Conservation (phyloP, 2,329 filamentous ascomycete species). For the Didymella lethalis region DNA sequence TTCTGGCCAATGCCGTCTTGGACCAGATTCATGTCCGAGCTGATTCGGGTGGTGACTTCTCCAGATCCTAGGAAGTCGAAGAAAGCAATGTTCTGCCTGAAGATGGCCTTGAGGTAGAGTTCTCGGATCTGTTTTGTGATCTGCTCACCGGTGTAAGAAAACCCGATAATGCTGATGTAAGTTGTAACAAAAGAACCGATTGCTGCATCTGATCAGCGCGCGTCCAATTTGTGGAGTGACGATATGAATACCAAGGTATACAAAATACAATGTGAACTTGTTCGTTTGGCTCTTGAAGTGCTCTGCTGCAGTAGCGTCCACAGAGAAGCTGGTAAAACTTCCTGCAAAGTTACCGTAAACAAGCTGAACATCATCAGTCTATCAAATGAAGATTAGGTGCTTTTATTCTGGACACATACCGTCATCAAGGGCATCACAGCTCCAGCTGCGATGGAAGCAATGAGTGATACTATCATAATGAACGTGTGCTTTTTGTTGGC, state of each 20-base stretch:
- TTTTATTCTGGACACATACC: slow-evolving; percentile 30
- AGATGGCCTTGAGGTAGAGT: slow-evolving; percentile 70
- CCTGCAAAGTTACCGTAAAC: slow-evolving; percentile 52
- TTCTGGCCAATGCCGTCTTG: slow-evolving; percentile 79
- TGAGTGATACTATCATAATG: slow-evolving; percentile 60
- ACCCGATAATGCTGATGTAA: slow-evolving; percentile 77
- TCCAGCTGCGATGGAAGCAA: slow-evolving; percentile 75
- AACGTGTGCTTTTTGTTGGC: slow-evolving; percentile 51
- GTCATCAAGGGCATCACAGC: slow-evolving; percentile 80
- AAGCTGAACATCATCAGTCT: slow-evolving; percentile 29
- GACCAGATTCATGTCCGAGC: slow-evolving; percentile 90
- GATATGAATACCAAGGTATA: slow-evolving; percentile 46
- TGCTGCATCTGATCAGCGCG: slow-evolving; percentile 24
- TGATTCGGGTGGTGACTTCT: slow-evolving; percentile 95
- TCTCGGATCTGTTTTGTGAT: slow-evolving; percentile 56
- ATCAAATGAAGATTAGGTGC: not conserved
- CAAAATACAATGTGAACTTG: slow-evolving; percentile 48
- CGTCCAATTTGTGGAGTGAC: too few relatives aligned
- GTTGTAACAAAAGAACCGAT: slow-evolving; percentile 70
- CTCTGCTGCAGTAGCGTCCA: slow-evolving; percentile 36
- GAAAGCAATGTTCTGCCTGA: slow-evolving; percentile 53
- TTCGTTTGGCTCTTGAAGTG: slow-evolving; percentile 44
- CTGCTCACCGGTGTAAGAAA: slow-evolving; percentile 71
- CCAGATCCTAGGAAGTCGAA: slow-evolving; percentile 89
- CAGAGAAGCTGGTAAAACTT: slow-evolving; percentile 47